Percentiles rank a stretch among this genome's conserved stretches.
Evolutionary conservation across 2,329 filamentous ascomycete species (phyloP).

Genomic region (Leptographium wingfieldii): DNA sequence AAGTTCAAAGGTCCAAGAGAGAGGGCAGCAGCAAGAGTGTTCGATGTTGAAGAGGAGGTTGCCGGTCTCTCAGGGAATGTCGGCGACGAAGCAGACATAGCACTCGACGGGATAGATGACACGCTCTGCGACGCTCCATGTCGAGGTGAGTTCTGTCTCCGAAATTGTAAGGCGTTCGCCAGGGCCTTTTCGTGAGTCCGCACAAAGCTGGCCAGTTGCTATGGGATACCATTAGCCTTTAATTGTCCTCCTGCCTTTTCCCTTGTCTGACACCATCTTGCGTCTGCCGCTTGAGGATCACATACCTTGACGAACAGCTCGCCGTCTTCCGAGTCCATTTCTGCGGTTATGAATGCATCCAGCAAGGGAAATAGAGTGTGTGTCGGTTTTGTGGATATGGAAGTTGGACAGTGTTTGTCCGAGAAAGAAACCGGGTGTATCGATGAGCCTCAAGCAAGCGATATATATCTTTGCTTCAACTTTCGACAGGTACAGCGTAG

Average conservation of each 20-base stretch:
- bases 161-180: conserved; percentile 85
- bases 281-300: too few species aligned
- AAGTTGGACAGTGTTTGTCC: neutral
- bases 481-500: conserved; percentile 2
- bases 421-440: neutral
- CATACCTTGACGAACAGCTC: conserved; percentile 73
- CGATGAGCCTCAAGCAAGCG: neutral
- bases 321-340: conserved; percentile 82
- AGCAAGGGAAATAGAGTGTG: conserved; percentile 12
- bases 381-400: neutral
- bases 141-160: conserved; percentile 55
- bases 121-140: conserved; percentile 58
- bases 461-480: conserved; percentile 2
- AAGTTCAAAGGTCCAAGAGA: conserved; percentile 79
- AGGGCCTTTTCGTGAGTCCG: conserved; percentile 94
- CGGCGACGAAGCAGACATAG: conserved; percentile 34
- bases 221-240: too few species aligned
- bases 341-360: conserved; percentile 39
- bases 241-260: too few species aligned
- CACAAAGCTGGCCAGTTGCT: conserved; percentile 95
- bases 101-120: conserved; percentile 36
- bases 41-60: conserved; percentile 56
- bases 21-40: conserved; percentile 69
- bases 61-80: conserved; percentile 49
- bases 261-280: too few species aligned